Evolutionary conservation across 495 filamentous ascomycete genomes (phyloP), one percentile per base, ranked within the genome.

Genomic region (Penicillium soppii): DNA sequence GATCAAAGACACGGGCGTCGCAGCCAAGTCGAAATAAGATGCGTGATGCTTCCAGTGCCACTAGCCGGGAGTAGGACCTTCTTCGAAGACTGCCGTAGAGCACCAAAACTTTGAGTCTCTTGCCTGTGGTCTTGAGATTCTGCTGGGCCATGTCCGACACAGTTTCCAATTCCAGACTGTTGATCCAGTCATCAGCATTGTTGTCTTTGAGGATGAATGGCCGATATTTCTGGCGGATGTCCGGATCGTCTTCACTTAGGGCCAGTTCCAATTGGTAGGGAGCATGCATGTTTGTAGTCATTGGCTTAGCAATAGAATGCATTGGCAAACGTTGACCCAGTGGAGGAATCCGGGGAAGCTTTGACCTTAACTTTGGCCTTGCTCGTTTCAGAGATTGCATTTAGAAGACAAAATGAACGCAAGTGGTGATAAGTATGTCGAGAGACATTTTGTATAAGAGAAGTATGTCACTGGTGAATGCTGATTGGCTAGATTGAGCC

Each of bases 1-100:
- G 85, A 50, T 88, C 65, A 59, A 78, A 88, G 5, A 88, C 72
- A 1, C 85, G 79, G 0, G 88, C 85, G 46, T 89, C 86, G 58
- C 82, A 86, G 21, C 85, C 83, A 1, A 88, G 76, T 5, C 83
- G 79, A 61, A 80, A 80, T n/a, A 88, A 78, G 45, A 87, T 82
- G 0, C 85, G 70, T 12, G 69, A 67, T 8, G 77, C 80, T 68
- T 88, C 85, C 20, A 71, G 80, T 2, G 84, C 84, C 23, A 87
- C 69, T 0, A 87, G 74, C 2, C 70, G 64, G 0, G 83, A 87
- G 58, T 83, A 88, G 5, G 84, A 87, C 23, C 83, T 76, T 48
- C 61, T 54, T 1, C 84, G 70, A 37, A 87, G 65, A 53, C 82
- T 86, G 4, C 85, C 85, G 54, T 81, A 86, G 1, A 88, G 67